These are phyloP conservation scores for Leptoxyphium fumago DNA, from an alignment of 2,329 filamentous ascomycete species.

Conservation along the genomic window DNA sequence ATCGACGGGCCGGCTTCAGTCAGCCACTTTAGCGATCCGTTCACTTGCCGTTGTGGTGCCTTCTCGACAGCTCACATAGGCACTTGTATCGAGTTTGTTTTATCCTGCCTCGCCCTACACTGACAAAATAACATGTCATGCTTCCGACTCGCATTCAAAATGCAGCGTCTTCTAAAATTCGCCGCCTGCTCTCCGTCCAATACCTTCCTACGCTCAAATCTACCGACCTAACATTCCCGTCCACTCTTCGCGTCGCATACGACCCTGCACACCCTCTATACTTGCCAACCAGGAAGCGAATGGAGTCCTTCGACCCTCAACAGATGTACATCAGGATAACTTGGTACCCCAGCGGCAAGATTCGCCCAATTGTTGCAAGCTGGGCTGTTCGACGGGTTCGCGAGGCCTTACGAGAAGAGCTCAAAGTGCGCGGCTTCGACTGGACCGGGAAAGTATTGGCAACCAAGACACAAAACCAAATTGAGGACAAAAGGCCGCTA, in stretches of 20 bases:
- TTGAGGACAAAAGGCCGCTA: background rate
- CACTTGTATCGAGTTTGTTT: too few relatives aligned
- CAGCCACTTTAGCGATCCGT: too few relatives aligned
- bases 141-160: too few relatives aligned
- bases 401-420: background rate
- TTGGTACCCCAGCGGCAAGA: background rate
- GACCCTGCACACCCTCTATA: background rate
- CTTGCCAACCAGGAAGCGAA: background rate
- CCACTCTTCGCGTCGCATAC: background rate
- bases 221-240: background rate
- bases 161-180: too few relatives aligned
- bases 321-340: background rate
- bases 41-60: too few relatives aligned
- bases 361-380: background rate
- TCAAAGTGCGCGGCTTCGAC: background rate
- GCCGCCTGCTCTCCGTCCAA: too few relatives aligned
- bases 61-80: too few relatives aligned
- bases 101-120: too few relatives aligned
- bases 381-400: background rate
- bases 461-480: background rate
- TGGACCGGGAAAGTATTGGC: background rate
- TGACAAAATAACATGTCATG: too few relatives aligned
- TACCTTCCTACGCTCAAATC: too few relatives aligned
- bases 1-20: too few relatives aligned
- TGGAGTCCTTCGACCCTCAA: background rate